phyloP scores from a whole-genome alignment of 208 protist genomes.

The Trichomonas vaginalis region DNA sequence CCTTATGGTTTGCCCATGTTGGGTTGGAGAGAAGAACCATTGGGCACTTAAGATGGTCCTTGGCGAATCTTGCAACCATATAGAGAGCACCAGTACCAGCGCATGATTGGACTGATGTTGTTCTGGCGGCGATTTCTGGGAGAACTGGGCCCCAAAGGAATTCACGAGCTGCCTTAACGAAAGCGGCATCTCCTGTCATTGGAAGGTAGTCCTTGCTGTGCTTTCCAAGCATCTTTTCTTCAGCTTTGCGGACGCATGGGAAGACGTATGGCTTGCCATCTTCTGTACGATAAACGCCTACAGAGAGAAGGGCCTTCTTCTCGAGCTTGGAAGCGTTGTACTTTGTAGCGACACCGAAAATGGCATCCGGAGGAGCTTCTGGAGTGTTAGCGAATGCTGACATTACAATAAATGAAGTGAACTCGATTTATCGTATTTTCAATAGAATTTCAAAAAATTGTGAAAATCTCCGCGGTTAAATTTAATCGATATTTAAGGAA shows the following conservation, averaged over 20 bases:
- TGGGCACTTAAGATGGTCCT: constrained; percentile 31
- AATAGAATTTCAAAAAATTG: no score
- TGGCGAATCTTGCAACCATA: constrained; percentile 51
- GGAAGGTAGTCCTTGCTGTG: constrained; percentile 87
- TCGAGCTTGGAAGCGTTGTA: constrained; percentile 49
- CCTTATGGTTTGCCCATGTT: constrained; percentile 51
- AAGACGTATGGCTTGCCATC: constrained; percentile 72
- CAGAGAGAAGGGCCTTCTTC: constrained; percentile 77
- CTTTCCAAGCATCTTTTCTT: neutral
- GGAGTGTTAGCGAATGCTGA: neutral
- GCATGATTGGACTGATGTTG: constrained; percentile 56
- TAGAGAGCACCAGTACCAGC: constrained; percentile 65
- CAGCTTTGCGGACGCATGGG: constrained; percentile 56
- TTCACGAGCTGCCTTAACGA: constrained; percentile 53
- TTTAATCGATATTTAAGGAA: no score
- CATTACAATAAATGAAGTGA: neutral
- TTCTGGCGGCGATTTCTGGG: constrained; percentile 39
- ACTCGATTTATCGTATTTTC: no score
- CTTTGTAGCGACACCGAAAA: constrained; percentile 39
- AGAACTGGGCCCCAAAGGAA: constrained; percentile 62
- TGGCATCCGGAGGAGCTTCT: constrained; percentile 39
- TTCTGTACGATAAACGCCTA: constrained; percentile 84
- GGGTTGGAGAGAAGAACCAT: constrained; percentile 52
- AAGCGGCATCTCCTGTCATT: constrained; percentile 54
- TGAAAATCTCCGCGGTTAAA: no score